A percentile compares a stretch with the other conserved stretches of the same genome.
Conservation (phyloP, 2,329 filamentous ascomycete species). For the Pyrenophora graminea region DNA sequence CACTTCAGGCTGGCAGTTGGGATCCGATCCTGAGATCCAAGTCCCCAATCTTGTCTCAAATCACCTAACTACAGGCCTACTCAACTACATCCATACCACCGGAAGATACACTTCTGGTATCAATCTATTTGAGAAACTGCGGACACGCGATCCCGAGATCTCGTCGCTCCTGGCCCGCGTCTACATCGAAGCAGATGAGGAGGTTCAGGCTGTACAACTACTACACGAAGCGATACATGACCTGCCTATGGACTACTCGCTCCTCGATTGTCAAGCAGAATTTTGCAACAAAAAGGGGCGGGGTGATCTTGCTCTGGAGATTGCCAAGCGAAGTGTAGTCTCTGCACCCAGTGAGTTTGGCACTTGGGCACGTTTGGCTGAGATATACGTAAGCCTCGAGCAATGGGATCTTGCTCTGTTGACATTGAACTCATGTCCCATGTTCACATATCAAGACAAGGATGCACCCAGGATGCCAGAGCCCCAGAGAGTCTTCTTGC, state of each 20-base stretch:
- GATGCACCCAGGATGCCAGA: constrained; percentile 94
- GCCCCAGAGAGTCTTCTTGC: constrained; percentile 83
- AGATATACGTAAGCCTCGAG: constrained; percentile 91
- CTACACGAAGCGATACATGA: constrained; percentile 88
- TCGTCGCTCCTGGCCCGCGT: constrained; percentile 90
- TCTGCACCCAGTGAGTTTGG: constrained; percentile 96
- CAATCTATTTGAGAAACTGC: constrained; percentile 95
- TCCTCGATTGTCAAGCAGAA: constrained; percentile 91
- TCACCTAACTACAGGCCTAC: constrained; percentile 87
- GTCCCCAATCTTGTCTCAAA: constrained; percentile 97
- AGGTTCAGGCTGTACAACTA: constrained; percentile 90
- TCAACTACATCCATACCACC: constrained; percentile 94
- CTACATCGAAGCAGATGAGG: constrained; percentile 91
- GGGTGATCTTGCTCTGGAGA: constrained; percentile 83
- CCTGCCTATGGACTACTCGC: constrained; percentile 94
- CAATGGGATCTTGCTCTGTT: constrained; percentile 96
- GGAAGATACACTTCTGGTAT: constrained; percentile 93
- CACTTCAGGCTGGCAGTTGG: constrained; percentile 79
- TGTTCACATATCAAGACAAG: constrained; percentile 99
- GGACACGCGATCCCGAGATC: constrained; percentile 87
- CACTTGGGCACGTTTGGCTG: constrained; percentile 91
- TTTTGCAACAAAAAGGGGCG: constrained; percentile 90
- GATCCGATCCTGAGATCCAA: constrained; percentile 95
- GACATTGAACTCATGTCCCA: constrained; percentile 96
- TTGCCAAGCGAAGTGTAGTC: constrained; percentile 91